Evolutionary conservation across 306 rosid species (phyloP).

Genomic region (Medicago ruthenica): DNA sequence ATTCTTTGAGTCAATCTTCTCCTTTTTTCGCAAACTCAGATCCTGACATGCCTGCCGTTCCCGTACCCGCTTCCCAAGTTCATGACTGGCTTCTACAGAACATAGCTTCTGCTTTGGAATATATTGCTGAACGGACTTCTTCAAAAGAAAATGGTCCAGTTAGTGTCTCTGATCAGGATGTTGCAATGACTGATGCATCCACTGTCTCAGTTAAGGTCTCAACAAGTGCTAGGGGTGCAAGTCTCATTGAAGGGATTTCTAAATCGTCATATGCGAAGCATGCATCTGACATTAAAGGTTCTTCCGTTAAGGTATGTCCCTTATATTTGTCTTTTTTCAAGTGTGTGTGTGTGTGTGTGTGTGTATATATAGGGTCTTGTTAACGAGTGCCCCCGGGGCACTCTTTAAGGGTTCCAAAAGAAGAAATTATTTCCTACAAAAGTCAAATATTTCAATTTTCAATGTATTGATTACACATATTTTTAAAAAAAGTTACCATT

Average conservation of each 20-base stretch:
- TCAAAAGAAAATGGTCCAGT: conserved; percentile 86
- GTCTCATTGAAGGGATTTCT: conserved; percentile 92
- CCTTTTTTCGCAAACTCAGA: conserved; percentile 98
- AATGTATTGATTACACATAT: no score
- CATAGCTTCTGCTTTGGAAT: conserved; percentile 81
- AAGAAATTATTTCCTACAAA: no score
- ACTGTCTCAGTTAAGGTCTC: conserved; percentile 65
- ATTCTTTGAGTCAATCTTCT: conserved; percentile 78
- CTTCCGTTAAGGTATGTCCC: conserved; percentile 84
- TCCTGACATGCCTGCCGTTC: conserved; percentile 99
- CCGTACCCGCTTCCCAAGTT: conserved; percentile 87
- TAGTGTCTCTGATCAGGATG: conserved; percentile 84
- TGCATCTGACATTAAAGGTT: conserved; percentile 87
- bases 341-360: no score
- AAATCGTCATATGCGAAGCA: conserved; percentile 88
- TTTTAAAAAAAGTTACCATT: no score
- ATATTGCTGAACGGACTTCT: conserved; percentile 79
- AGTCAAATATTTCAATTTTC: no score
- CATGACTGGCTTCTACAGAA: conserved; percentile 87
- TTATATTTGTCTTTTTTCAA: conserved; percentile 2
- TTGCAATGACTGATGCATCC: conserved; percentile 94
- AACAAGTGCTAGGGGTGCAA: conserved; percentile 66
- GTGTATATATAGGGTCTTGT: no score
- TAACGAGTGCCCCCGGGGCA: no score
- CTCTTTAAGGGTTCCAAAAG: no score